These are phyloP conservation scores for Cicer judaicum DNA, from an alignment of 306 rosid species.

Conservation along the genomic window DNA sequence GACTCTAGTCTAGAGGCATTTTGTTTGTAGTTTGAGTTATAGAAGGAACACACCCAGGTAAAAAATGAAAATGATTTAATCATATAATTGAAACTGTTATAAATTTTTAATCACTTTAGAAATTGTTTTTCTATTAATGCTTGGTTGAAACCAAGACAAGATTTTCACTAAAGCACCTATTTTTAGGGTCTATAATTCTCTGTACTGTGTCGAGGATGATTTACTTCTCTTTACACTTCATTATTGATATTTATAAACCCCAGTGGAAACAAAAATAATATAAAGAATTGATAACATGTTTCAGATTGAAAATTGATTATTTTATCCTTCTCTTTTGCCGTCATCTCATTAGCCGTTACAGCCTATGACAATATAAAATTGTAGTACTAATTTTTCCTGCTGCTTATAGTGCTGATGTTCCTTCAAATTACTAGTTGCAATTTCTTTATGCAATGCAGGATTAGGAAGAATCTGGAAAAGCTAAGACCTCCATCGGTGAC, in stretches of 20 bases:
- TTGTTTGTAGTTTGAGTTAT: conserved; percentile 11
- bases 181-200: too few species aligned
- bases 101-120: conserved; percentile 3
- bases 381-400: conserved; percentile 13
- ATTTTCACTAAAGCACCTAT: too few species aligned
- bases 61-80: not conserved
- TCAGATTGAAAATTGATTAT: not conserved
- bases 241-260: conserved; percentile 4
- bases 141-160: not conserved
- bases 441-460: conserved; percentile 52
- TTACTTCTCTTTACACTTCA: not conserved
- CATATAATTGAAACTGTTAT: not conserved
- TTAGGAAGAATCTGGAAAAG: conserved; percentile 78
- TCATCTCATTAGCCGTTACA: not conserved
- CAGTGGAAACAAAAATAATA: not conserved
- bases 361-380: conserved; percentile 3
- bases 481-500: conserved; percentile 83
- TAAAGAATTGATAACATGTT: not conserved
- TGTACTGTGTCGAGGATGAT: too few species aligned
- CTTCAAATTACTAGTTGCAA: conserved; percentile 21
- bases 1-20: conserved; percentile 5
- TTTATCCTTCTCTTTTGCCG: not conserved
- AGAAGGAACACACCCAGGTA: conserved; percentile 25
- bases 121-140: not conserved
- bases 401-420: conserved; percentile 18